Conservation (phyloP, 2,329 filamentous ascomycete genomes). For the Neonectria hederae region DNA sequence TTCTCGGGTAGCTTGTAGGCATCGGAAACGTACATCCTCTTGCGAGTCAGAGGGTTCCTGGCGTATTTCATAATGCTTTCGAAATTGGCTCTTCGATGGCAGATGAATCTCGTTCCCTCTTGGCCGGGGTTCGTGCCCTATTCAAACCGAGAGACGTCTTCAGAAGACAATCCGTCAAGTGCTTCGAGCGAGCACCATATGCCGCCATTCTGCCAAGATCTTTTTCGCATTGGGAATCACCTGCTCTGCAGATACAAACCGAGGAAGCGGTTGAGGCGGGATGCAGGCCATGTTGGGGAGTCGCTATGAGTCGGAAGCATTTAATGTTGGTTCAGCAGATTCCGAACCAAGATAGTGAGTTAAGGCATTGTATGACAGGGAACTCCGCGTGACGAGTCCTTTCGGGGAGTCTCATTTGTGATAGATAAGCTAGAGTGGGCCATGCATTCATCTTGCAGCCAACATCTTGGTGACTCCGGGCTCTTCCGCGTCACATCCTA, state of each 20-base stretch:
- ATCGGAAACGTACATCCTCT: constrained; percentile 60
- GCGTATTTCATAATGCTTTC: constrained; percentile 63
- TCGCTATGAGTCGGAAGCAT: too few relatives aligned
- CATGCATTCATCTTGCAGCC: too few relatives aligned
- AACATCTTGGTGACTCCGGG: too few relatives aligned
- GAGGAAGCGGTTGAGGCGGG: constrained; percentile 1
- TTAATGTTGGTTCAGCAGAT: too few relatives aligned
- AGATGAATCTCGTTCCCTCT: constrained; percentile 57
- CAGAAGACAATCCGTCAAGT: constrained; percentile 52
- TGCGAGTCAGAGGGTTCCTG: constrained; percentile 57
- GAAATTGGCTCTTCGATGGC: constrained; percentile 64
- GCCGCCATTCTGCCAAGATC: constrained; percentile 51
- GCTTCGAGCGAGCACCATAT: constrained; percentile 58
- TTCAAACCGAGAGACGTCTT: constrained; percentile 8
- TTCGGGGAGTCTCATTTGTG: too few relatives aligned
- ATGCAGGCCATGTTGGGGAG: not conserved
- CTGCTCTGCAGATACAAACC: not conserved
- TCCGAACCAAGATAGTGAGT: too few relatives aligned
- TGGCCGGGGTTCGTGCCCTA: not conserved
- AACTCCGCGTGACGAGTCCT: not conserved
- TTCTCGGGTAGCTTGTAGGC: constrained; percentile 66
- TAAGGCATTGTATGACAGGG: too few relatives aligned
- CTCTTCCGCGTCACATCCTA: too few relatives aligned
- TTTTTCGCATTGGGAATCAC: not conserved
- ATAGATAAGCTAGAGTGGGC: too few relatives aligned